Evolutionary conservation across 352 stramenopile genomes (phyloP).

Genomic region (Phytophthora sojae): DNA sequence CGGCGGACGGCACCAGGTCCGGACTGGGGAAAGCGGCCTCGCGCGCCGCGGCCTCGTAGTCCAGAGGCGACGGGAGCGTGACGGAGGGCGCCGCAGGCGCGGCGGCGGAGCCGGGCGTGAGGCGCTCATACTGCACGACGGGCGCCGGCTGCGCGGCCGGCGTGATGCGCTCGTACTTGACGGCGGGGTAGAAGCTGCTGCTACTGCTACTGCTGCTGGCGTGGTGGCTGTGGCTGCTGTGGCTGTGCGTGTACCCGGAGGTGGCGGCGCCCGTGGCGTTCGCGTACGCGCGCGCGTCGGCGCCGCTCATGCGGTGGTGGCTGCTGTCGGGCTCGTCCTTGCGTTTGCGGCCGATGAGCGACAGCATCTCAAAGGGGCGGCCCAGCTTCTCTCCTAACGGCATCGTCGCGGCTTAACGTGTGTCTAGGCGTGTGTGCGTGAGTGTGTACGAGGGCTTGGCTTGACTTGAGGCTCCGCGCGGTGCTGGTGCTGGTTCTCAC

Average conservation of each 20-base stretch:
- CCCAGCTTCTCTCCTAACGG: conserved; percentile 63
- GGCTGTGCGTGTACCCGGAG: conserved; percentile 20
- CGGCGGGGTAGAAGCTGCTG: conserved; percentile 43
- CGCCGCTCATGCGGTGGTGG: conserved; percentile 22
- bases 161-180: conserved; percentile 63
- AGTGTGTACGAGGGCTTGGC: no score
- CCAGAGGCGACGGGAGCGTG: conserved; percentile 43
- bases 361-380: conserved; percentile 71
- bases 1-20: conserved; percentile 37
- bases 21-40: conserved; percentile 46
- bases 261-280: conserved; percentile 34
- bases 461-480: background rate
- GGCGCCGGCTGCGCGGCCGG: conserved; percentile 27
- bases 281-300: conserved; percentile 34
- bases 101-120: conserved; percentile 44
- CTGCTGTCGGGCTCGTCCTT: conserved; percentile 43
- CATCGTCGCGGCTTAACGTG: conserved; percentile 30
- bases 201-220: conserved; percentile 4
- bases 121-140: conserved; percentile 58
- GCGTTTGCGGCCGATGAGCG: conserved; percentile 68
- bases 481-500: background rate
- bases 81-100: conserved; percentile 2
- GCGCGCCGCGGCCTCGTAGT: conserved; percentile 50
- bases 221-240: conserved; percentile 12
- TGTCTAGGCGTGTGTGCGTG: no score